Percentiles rank a stretch among this genome's conserved stretches.
phyloP scores from a whole-genome alignment of 257 asterid species.

The Henckelia pumila region DNA sequence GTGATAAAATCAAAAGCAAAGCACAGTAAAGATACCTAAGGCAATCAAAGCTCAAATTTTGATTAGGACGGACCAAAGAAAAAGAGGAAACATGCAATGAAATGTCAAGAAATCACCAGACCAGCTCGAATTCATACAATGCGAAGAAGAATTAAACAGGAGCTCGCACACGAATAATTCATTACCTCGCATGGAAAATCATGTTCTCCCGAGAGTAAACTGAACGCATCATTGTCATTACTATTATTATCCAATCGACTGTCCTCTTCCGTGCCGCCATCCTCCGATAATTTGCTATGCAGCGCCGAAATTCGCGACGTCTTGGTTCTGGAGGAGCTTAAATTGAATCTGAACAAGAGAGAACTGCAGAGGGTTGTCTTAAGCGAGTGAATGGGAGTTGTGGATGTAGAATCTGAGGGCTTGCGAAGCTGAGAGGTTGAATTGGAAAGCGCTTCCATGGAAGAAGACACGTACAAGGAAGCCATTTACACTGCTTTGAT shows the following conservation, averaged over 20 bases:
- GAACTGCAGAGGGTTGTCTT: constrained; percentile 7
- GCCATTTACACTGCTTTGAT: constrained; percentile 9
- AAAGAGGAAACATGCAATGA: too few species aligned
- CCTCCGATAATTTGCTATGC: constrained; percentile 36
- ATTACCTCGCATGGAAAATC: constrained; percentile 43
- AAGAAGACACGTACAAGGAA: constrained; percentile 31
- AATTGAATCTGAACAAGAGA: constrained; percentile 24
- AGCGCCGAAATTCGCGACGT: constrained; percentile 38
- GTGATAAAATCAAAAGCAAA: not conserved
- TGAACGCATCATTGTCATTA: constrained; percentile 25
- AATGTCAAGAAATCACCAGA: too few species aligned
- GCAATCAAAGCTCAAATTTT: not conserved
- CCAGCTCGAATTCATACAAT: not conserved
- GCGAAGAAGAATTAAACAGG: too few species aligned
- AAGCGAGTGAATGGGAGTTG: constrained; percentile 20
- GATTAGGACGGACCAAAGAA: not conserved
- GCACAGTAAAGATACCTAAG: not conserved
- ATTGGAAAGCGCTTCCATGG: constrained; percentile 61
- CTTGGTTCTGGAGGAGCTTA: constrained; percentile 25
- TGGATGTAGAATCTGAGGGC: constrained; percentile 32
- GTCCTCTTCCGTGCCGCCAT: constrained; percentile 38
- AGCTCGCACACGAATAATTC: not conserved
- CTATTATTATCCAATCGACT: constrained; percentile 21
- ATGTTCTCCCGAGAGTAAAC: constrained; percentile 39
- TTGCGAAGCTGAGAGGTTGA: constrained; percentile 39